Evolutionary conservation across 305 asterid species (phyloP), one percentile per base, ranked within the genome.

Genomic region (Plantago lanceolata): DNA sequence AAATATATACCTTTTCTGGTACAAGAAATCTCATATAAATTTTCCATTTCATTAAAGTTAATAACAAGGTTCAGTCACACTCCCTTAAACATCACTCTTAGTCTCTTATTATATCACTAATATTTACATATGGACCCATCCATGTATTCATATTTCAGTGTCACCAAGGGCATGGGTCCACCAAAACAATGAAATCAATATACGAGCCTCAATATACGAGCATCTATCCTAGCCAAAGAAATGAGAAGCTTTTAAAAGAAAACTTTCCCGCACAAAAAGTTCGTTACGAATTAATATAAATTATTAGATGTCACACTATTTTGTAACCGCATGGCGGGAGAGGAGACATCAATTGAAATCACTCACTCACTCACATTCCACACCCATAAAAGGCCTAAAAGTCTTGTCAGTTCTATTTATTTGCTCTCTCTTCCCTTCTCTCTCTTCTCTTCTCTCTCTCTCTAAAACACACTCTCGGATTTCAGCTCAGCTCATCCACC

Each of bases 331-430:
- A 55, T 55, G 60, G 61, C 60, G 61, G 61, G 44, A 56, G 44
- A n/a, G 28, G 4, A 4, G 4, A 26, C 59, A 54, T n/a, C 13
- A 54, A 54, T 18, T 54, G 59, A 71, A 48, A 66, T 62, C 63
- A 50, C 64, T 68, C 73, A 62, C 76, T 55, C 44, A 55, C 60
- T 52, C 31, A 6, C n/a, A 55, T 19, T 13, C 26, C 40, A 60
- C 73, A 59, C 58, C 72, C 66, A 73, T 68, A 73, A 75, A 75
- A 68, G 57, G 70, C 77, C 76, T 3, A 26, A 53, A 24, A 1
- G 9, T 17, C 2, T 14, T 71, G 77, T 74, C 77, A 79, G 69
- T 76, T 68, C 82, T 78, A 75, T 71, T 74, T 68, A 79, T 72
- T 68, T 35, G 75, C 64, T 68, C 69, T 52, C 81, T 65, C 47